Base-by-base conservation (phyloP, 352 stramenopile species). In the Phytophthora aleatoria region DNA sequence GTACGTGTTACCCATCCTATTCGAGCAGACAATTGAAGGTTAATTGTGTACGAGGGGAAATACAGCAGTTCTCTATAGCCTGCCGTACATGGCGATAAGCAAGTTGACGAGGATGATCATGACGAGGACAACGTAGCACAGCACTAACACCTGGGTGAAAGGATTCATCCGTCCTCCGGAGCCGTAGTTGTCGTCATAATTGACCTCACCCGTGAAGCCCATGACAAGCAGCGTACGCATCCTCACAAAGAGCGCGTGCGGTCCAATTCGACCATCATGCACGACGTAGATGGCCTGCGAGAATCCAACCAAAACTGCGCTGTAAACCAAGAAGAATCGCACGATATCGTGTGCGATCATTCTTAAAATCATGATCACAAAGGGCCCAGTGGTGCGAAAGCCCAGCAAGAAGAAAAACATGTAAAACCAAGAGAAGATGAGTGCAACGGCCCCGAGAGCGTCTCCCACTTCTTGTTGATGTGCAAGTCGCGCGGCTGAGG, bases 1-100 rank as follows among this genome's bases (percentile, higher is more conserved):
- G 51, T 90, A 90, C 26, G 78, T 87, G 62, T 90, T 88, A 10
- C 78, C 81, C 81, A 90, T 90, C 72, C 77, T 86, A 26, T 13
- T 20, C 26, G 8, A 24, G 2, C 27, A 35, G 2, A 43, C 36
- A 61, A 57, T 20, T 0, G 44, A 30, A 20, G 20, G 27, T 50
- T 53, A 65, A 10, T 31, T 44, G 16, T 38, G 20, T 13, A 3
- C 13, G 13, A 20, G 9, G 30, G 12, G 5, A 52, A 36, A 13
- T 11, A 47, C 3, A 12, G 12, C 5, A 4, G 3, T 20, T 20
- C 20, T 20, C 20, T 24, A 24, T 7, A 44, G 13, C 20, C 15
- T 44, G 5, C 69, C 71, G 28, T 65, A 83, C 79, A 87, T 89
- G 41, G 82, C 79, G 16, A 91, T 88, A 0, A 89, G 74, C 33